Base-by-base conservation (phyloP, 805 yeast genomes). In the Candida pini region DNA sequence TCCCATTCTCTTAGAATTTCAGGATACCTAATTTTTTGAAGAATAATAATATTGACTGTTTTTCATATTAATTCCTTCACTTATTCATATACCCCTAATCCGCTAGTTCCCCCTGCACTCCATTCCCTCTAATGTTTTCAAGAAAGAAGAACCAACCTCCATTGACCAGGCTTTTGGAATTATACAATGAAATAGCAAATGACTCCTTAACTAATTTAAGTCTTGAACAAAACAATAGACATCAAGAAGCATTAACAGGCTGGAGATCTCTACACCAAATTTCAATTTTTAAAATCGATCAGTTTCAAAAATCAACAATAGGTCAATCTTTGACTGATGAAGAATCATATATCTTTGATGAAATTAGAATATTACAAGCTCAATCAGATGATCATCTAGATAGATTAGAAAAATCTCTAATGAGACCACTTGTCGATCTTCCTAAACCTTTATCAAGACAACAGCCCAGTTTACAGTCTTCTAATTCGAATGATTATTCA, bases 191-290 rank as follows among this genome's bases (percentile, higher is more conserved):
- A 39, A 66, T 75, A 32, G 81, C 85, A 32, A 73, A 73, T 47
- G 66, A 63, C 39, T 69, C 85, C 4, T 64, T 81, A 33, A 63
- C 68, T 40, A 75, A 78, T 54, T 50, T 78, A 32, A 65, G 75
- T 4, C 51, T 76, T 14, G 88, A 82, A 47, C 81, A 81, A 39
- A 61, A 64, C 14, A 63, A 68, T 22, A 66, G 70, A 15, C 54
- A 66, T 29, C 71, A 66, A 32, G 74, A 70, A 13, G 82, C 88
- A 2, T 57, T 80, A 15, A 73, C 71, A 39, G 89, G 89, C 3
- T 81, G 90, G 89, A 81, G 77, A 44, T 64, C 77, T 2, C 57
- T 83, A n/a, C 85, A 78, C 42, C 76, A 83, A 2, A 69, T 73
- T 31, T 65, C 78, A 2, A 64, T 75, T 31, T 73, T 64, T 50